Percentiles rank a stretch among this genome's conserved stretches.
Evolutionary conservation across 306 rosid species (phyloP).

Genomic region (Castanospermum australe): DNA sequence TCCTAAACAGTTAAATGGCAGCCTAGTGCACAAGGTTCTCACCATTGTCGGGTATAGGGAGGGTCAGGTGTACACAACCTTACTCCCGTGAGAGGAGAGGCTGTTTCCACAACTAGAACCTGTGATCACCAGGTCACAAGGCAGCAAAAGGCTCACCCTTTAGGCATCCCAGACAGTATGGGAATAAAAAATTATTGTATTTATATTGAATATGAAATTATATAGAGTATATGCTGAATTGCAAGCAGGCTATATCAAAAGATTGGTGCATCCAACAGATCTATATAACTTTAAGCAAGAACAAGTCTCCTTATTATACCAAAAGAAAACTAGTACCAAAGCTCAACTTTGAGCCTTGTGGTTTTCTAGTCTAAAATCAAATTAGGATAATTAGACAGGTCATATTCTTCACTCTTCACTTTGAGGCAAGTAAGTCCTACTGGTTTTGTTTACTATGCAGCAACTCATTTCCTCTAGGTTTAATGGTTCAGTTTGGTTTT

Average conservation of each 20-base stretch:
- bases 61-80: neutral
- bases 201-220: neutral
- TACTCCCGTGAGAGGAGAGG: neutral
- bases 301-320: neutral
- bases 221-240: neutral
- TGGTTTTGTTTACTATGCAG: neutral
- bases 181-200: neutral
- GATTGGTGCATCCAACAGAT: neutral
- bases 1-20: neutral
- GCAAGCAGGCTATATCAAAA: neutral
- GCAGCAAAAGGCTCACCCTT: neutral
- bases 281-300: neutral
- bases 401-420: neutral
- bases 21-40: neutral
- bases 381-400: neutral
- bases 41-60: neutral
- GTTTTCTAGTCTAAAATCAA: neutral
- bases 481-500: neutral
- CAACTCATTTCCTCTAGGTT: neutral
- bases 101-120: neutral
- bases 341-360: neutral
- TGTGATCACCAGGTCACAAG: neutral
- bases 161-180: neutral
- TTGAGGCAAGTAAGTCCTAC: neutral
- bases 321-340: neutral